These are phyloP conservation scores for Angomonas ambiguus DNA, from an alignment of 208 protist species.

Conservation along the genomic window DNA sequence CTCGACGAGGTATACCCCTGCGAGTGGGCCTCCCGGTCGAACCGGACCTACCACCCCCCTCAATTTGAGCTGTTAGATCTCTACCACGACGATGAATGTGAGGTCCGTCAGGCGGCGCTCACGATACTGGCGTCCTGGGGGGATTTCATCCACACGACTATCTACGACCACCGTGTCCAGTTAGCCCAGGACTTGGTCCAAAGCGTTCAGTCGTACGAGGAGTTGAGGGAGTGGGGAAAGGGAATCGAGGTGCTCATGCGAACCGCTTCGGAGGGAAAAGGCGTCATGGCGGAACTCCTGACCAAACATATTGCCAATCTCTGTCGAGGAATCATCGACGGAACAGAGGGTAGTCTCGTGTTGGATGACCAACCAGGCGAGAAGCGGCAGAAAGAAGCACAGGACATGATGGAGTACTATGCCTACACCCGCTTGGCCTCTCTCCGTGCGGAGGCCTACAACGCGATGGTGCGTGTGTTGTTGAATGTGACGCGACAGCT, in stretches of 20 bases:
- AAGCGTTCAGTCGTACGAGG: background rate
- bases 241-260: background rate
- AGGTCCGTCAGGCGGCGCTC: background rate
- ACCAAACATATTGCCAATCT: background rate
- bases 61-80: background rate
- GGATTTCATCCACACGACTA: background rate
- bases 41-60: background rate
- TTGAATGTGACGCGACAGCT: background rate
- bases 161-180: background rate
- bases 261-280: background rate
- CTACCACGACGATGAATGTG: background rate
- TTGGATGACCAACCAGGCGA: background rate
- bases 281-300: background rate
- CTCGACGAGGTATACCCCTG: conserved; percentile 3
- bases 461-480: background rate
- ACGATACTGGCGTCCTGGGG: background rate
- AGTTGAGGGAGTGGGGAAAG: background rate
- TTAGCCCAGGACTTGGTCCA: background rate
- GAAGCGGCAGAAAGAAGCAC: background rate
- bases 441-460: background rate
- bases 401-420: background rate
- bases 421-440: background rate
- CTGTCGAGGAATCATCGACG: background rate
- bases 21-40: background rate
- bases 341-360: background rate